These are phyloP conservation scores for Aureobasidium namibiae DNA, from an alignment of 2,329 filamentous ascomycete species.

Conservation along the genomic window DNA sequence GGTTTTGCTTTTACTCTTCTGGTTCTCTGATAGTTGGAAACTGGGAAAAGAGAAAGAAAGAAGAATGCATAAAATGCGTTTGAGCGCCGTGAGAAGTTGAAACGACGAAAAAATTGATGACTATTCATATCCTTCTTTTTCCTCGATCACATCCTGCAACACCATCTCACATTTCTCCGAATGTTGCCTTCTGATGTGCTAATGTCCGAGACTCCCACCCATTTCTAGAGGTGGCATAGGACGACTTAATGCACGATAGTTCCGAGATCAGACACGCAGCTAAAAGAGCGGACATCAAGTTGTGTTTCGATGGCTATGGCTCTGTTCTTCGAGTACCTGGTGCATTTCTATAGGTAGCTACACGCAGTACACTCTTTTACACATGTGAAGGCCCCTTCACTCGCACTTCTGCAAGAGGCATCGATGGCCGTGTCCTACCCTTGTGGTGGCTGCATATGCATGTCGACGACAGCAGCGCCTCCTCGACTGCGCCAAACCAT, in stretches of 20 bases:
- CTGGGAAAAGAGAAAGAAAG: neutral
- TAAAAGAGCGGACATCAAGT: too few species aligned
- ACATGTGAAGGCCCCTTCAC: too few species aligned
- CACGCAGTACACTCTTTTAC: too few species aligned
- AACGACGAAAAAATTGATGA: neutral
- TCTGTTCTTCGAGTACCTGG: too few species aligned
- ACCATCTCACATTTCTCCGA: neutral
- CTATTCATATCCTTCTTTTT: neutral
- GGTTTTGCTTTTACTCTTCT: neutral
- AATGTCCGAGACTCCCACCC: too few species aligned
- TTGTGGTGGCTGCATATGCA: neutral
- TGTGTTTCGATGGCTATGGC: too few species aligned
- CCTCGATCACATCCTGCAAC: neutral
- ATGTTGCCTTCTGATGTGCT: too few species aligned
- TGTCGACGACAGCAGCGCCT: neutral
- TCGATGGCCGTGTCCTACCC: neutral
- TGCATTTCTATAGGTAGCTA: too few species aligned
- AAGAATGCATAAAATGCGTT: neutral
- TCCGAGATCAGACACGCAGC: too few species aligned
- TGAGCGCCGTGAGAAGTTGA: neutral
- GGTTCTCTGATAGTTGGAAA: neutral
- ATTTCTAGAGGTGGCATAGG: too few species aligned
- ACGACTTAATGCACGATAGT: too few species aligned
- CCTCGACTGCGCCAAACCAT: neutral
- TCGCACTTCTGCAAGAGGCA: neutral